phyloP scores from a whole-genome alignment of 2,329 filamentous ascomycete genomes.

The Xylaria hypoxylon region DNA sequence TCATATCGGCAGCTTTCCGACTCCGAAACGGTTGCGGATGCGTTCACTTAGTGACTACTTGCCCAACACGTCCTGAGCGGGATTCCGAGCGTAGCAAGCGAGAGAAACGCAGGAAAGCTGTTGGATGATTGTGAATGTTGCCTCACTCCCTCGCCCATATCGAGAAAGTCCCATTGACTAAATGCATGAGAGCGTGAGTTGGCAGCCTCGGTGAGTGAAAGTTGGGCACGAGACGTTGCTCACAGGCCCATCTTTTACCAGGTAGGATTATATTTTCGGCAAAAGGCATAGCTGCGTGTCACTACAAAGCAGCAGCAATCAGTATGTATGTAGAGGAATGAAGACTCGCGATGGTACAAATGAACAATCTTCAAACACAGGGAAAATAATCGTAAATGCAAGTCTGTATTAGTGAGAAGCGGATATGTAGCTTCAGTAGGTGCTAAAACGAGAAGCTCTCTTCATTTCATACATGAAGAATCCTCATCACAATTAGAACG shows the following conservation, averaged over 20 bases:
- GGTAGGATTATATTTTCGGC: too few relatives aligned
- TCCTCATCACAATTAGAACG: constrained; percentile 7
- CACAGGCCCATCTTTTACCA: too few relatives aligned
- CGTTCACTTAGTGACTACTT: background rate
- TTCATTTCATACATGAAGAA: background rate
- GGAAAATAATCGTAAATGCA: too few relatives aligned
- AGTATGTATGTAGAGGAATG: too few relatives aligned
- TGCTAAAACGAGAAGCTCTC: background rate
- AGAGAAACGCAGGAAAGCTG: background rate
- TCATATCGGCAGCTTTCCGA: too few relatives aligned
- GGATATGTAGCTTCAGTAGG: background rate
- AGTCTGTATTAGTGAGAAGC: background rate
- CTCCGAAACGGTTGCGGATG: too few relatives aligned
- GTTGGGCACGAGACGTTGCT: too few relatives aligned
- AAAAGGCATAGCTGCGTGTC: too few relatives aligned
- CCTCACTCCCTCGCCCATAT: constrained; percentile 9
- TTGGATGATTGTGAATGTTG: background rate
- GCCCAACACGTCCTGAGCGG: constrained; percentile 1
- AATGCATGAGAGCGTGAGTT: background rate
- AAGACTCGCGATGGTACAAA: too few relatives aligned
- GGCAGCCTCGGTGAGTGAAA: too few relatives aligned
- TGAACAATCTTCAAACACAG: too few relatives aligned
- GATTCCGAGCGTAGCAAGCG: background rate
- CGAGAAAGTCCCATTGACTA: background rate
- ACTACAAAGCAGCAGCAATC: too few relatives aligned